Evolutionary conservation across 805 yeast species (phyloP), one percentile per base, ranked within the genome.

Genomic region (Yamadazyma tumulicola): DNA sequence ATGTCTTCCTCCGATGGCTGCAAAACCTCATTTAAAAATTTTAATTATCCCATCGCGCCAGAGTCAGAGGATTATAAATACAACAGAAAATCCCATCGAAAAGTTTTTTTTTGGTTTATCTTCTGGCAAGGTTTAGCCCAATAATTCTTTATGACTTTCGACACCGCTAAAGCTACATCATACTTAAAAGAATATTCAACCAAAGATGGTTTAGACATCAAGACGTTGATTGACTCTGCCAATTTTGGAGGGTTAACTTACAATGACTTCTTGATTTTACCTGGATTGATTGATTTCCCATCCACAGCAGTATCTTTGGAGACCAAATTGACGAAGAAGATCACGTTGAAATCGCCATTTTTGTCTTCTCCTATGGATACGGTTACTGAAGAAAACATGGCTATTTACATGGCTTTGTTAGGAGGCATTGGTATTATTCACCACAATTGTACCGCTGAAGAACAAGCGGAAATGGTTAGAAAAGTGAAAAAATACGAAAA

Each of bases 291-390:
- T 56, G 74, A 79, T 53, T 89, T 89, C 72, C 85, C 96, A 43
- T 77, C 97, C 19, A 72, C 81, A 34, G 67, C 51, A 15, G 97
- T 93, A 42, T 66, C 69, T 32, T 73, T 91, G 59, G 96, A 89
- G 51, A 75, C 96, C 46, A 84, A 77, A 64, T 73, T 93, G 64
- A 91, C 98, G 57, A 89, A 84, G 72, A 84, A 82, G 57, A 93
- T 93, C 72, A 66, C 93, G 37, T 74, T 93, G 66, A 88, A 84
- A 72, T 72, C 96, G 30, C 98, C 98, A 39, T 87, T 93, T 49
- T 91, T 93, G 41, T 91, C 97, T 14, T 87, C 97, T 54, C 98
- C 98, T 51, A 93, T 93, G 98, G 98, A 93, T 69, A 93, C 98
- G 32, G 98, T 93, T 48, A 93, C 98, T 39, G 98, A 93, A 74